Evolutionary conservation across 768 basidiomycete genomes (phyloP).

Genomic region (Filobasidium wieringae): DNA sequence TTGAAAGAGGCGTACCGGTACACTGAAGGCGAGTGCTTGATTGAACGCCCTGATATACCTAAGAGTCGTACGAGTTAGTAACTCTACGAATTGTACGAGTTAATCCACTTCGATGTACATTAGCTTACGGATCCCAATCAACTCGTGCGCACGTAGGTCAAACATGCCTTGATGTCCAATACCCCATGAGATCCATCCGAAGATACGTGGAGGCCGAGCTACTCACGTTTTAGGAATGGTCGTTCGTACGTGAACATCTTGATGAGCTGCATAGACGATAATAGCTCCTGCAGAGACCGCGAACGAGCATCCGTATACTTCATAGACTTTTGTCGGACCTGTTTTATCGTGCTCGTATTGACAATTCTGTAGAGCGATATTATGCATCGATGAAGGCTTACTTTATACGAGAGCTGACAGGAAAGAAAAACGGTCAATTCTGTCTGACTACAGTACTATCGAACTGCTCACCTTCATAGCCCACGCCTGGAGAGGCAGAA

Average conservation of each 20-base stretch:
- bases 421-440: not conserved
- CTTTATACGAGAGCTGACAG: constrained; percentile 39
- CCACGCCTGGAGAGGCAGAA: constrained; percentile 54
- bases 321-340: constrained; percentile 10
- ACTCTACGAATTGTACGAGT: too few relatives aligned
- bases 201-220: too few relatives aligned
- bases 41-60: constrained; percentile 54
- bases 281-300: constrained; percentile 54
- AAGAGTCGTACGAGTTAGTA: too few relatives aligned
- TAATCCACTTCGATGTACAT: too few relatives aligned
- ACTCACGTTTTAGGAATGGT: constrained; percentile 54
- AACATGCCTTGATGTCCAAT: too few relatives aligned
- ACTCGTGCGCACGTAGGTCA: too few relatives aligned
- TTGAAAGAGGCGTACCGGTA: too few relatives aligned
- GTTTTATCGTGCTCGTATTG: not conserved
- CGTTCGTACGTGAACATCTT: constrained; percentile 65
- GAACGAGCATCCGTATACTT: constrained; percentile 55
- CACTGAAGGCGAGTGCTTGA: constrained; percentile 40
- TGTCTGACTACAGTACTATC: constrained; percentile 18
- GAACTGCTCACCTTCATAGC: constrained; percentile 54
- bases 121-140: too few relatives aligned
- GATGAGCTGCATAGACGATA: constrained; percentile 59
- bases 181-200: too few relatives aligned
- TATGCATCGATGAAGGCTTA: constrained; percentile 49
- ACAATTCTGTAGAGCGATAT: constrained; percentile 2